These are phyloP conservation scores for Zoysia pacifica DNA, from an alignment of 176 grass and related monocot genomes.

Conservation along the genomic window DNA sequence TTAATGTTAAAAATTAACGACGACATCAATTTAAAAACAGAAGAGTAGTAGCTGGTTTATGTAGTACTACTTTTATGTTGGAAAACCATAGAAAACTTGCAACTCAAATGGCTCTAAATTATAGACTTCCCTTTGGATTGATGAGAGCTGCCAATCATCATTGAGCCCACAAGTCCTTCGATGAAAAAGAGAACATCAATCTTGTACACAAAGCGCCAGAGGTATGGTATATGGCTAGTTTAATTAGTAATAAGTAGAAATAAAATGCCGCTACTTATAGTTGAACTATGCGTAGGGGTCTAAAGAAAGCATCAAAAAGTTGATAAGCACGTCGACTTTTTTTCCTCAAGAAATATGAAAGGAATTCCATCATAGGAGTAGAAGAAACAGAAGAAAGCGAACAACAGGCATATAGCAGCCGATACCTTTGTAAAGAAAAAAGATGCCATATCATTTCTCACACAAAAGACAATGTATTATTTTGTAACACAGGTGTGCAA, in stretches of 20 bases:
- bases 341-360: constrained; percentile 33
- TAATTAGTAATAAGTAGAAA: constrained; percentile 20
- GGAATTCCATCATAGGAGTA: neutral
- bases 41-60: neutral
- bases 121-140: neutral
- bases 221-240: neutral
- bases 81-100: neutral
- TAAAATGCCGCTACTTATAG: constrained; percentile 11
- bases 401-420: constrained; percentile 13
- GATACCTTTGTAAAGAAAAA: constrained; percentile 7
- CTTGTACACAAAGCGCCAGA: neutral
- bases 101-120: neutral
- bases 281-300: constrained; percentile 12
- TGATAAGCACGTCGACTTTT: constrained; percentile 48
- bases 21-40: neutral
- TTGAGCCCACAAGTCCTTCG: neutral
- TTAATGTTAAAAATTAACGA: too few relatives aligned
- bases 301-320: constrained; percentile 37
- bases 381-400: constrained; percentile 13
- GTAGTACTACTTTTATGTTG: neutral
- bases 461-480: constrained; percentile 18
- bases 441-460: neutral
- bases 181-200: constrained; percentile 1
- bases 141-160: neutral
- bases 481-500: neutral